Percentiles rank a stretch among this genome's conserved stretches.
Evolutionary conservation across 441 rosid genomes (phyloP).

Genomic region (Arabidopsis lyrata): DNA sequence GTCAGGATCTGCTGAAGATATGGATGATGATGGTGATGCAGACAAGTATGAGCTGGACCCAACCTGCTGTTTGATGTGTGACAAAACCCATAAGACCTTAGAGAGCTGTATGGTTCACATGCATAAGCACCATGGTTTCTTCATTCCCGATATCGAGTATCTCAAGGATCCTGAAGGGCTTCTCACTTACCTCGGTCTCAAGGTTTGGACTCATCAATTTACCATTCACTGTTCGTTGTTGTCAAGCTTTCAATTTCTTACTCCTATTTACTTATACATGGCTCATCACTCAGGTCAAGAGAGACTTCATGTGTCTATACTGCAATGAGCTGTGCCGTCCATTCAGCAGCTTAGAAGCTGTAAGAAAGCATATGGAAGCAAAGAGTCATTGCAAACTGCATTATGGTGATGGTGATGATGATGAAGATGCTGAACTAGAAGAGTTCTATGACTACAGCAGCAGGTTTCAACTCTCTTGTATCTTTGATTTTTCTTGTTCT

Average conservation of each 20-base stretch:
- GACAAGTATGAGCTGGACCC: conserved; percentile 63
- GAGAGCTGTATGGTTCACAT: conserved; percentile 96
- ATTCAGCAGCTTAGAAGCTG: conserved; percentile 89
- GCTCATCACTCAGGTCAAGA: conserved; percentile 62
- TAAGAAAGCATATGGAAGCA: conserved; percentile 94
- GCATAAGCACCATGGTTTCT: conserved; percentile 95
- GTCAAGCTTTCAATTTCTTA: not conserved
- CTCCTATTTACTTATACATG: not conserved
- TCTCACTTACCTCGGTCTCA: conserved; percentile 83
- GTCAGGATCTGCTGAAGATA: conserved; percentile 50
- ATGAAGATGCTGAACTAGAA: conserved; percentile 92
- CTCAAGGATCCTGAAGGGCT: conserved; percentile 91
- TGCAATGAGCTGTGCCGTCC: conserved; percentile 83
- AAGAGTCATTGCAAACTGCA: conserved; percentile 95
- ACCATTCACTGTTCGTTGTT: not conserved
- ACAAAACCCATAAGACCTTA: conserved; percentile 59
- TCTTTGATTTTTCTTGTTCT: not conserved
- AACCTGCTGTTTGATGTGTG: conserved; percentile 91
- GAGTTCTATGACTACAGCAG: conserved; percentile 95
- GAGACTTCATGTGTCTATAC: conserved; percentile 87
- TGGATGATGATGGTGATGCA: conserved; percentile 48
- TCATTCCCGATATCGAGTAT: conserved; percentile 94
- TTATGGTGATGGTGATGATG: conserved; percentile 87
- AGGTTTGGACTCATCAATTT: conserved; percentile 49
- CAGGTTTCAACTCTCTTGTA: conserved; percentile 61